A percentile compares a stretch with the other conserved stretches of the same genome.
Conservation (phyloP, 164 flowering plant species). For the Warburgia ugandensis region DNA sequence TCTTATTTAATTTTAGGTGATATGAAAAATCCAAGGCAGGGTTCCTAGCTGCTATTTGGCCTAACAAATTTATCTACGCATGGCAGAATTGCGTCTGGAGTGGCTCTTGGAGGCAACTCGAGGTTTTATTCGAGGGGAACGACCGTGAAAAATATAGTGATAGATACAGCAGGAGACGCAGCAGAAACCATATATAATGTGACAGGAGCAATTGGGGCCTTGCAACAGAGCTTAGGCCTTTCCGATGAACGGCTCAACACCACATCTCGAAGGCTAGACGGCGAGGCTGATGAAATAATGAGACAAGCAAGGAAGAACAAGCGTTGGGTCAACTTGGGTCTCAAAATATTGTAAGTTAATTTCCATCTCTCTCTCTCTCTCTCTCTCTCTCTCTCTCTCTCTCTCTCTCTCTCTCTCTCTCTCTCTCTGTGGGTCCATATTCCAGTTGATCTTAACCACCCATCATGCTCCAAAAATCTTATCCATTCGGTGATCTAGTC, state of each 20-base stretch:
- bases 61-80: background rate
- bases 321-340: conserved; percentile 42
- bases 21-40: too few species aligned
- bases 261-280: conserved; percentile 44
- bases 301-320: conserved; percentile 55
- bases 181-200: conserved; percentile 52
- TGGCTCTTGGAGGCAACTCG: conserved; percentile 66
- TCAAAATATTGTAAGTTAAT: conserved; percentile 49
- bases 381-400: too few species aligned
- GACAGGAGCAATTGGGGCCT: conserved; percentile 62
- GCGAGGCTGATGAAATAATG: conserved; percentile 42
- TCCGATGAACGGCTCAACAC: conserved; percentile 37
- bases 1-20: too few species aligned
- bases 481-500: too few species aligned
- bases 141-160: conserved; percentile 44
- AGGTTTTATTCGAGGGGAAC: conserved; percentile 58
- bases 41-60: too few species aligned
- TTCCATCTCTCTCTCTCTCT: too few species aligned
- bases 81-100: conserved; percentile 51
- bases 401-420: too few species aligned
- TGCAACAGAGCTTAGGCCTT: conserved; percentile 28
- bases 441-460: too few species aligned
- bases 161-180: conserved; percentile 64
- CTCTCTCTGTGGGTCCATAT: too few species aligned
- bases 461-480: too few species aligned